Conservation (phyloP, 2,329 filamentous ascomycete genomes). For the Sporothrix inflata region DNA sequence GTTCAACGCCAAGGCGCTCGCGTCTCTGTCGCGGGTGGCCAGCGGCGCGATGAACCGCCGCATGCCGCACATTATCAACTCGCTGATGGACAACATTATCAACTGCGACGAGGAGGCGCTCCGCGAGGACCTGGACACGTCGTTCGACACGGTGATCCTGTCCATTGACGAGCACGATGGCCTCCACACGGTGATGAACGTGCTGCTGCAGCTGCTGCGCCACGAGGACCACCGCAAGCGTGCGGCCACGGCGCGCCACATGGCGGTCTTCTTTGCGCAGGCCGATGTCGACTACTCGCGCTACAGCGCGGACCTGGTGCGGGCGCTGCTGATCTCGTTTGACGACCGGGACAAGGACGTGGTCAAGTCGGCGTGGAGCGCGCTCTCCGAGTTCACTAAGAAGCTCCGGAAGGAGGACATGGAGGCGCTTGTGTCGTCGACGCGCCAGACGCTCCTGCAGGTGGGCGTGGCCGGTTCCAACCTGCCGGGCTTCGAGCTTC, state of each 20-base stretch:
- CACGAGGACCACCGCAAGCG: constrained; percentile 89
- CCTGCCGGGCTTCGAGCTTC: constrained; percentile 84
- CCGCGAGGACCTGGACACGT: constrained; percentile 70
- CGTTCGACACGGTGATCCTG: constrained; percentile 86
- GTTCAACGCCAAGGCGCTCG: constrained; percentile 93
- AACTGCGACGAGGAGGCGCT: constrained; percentile 74
- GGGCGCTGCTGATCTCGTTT: constrained; percentile 86
- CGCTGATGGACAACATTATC: constrained; percentile 91
- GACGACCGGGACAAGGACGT: constrained; percentile 83
- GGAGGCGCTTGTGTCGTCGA: constrained; percentile 87
- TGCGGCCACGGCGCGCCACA: constrained; percentile 74
- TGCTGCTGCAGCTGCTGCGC: constrained; percentile 84
- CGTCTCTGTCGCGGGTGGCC: constrained; percentile 90
- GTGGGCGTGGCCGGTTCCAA: constrained; percentile 85
- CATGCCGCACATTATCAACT: constrained; percentile 86
- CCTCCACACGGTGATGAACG: constrained; percentile 92
- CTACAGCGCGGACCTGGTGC: constrained; percentile 94
- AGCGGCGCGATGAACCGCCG: constrained; percentile 88
- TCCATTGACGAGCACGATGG: constrained; percentile 97
- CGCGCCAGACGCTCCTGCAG: constrained; percentile 81
- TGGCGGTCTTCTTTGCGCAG: constrained; percentile 83
- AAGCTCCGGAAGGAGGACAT: constrained; percentile 95
- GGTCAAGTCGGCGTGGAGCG: constrained; percentile 86
- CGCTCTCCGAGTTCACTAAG: constrained; percentile 84
- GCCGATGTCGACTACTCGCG: constrained; percentile 87